Conservation (phyloP, 257 asterid species). For the Ajuga chamaepitys region DNA sequence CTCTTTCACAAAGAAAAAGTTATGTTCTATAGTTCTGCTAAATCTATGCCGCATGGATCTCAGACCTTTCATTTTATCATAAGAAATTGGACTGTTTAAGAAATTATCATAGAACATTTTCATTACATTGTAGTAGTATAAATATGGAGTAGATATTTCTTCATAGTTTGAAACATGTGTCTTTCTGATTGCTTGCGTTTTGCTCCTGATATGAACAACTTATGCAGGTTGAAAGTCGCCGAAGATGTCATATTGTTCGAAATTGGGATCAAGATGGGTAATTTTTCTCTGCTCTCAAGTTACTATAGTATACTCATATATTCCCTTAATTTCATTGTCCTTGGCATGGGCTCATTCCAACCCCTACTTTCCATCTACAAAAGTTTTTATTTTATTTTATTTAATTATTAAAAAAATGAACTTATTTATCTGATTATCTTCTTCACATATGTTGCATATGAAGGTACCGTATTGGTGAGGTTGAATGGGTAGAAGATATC, state of each 20-base stretch:
- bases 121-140: neutral
- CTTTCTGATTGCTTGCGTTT: constrained; percentile 2
- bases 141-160: neutral
- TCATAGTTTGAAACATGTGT: neutral
- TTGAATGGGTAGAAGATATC: constrained; percentile 79
- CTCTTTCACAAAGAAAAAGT: neutral
- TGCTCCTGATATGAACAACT: constrained; percentile 18
- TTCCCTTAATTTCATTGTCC: neutral
- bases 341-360: neutral
- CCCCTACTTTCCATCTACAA: no score
- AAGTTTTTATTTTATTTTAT: no score
- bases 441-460: constrained; percentile 14
- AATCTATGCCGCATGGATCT: neutral
- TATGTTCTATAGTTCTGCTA: neutral
- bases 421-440: neutral
- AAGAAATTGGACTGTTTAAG: neutral
- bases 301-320: neutral
- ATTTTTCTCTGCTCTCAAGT: constrained; percentile 15
- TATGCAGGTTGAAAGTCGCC: constrained; percentile 83
- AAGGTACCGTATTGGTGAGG: constrained; percentile 94
- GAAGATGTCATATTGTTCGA: constrained; percentile 74
- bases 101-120: neutral
- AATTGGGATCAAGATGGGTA: constrained; percentile 98
- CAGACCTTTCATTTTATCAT: neutral
- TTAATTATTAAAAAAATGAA: no score